Base-by-base conservation (phyloP, 2,329 filamentous ascomycete genomes). In the Alternaria dauci region DNA sequence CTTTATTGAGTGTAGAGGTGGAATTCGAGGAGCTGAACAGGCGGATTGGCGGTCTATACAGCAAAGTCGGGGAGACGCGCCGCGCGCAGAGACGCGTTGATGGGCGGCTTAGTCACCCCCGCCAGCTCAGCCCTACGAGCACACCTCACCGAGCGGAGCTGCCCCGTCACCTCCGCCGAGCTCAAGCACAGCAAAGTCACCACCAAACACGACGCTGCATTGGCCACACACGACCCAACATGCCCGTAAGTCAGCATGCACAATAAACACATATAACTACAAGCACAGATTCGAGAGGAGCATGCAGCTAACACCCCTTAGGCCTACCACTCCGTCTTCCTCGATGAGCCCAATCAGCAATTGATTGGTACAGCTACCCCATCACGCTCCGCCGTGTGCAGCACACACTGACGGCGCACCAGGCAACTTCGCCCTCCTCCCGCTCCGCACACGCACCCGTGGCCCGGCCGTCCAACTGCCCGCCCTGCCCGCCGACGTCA, bases 281-380 rank as follows among this genome's bases (percentile, higher is more conserved):
- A 9, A 20, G n/a, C 5, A 39, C 4, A 4, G 8, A 20, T 20
- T 39, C n/a, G 8, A 12, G 36, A 3, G n/a, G 1, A 11, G 3
- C 0, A 18, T 8, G 18, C 14, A 32, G 60, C 70, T 73, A 46
- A 74, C 53, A 55, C 52, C 39, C 51, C 57, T n/a, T 55, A 96
- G 93, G 94, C 94, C 82, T 98, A 97, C 87, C 96, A 98, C 86
- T 96, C 92, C 80, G 91, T 97, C 86, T 97, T 97, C 88, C 88
- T 89, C 80, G 83, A 94, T 88, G 87, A 93, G 87, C 84, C 90
- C 67, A 87, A 88, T 76, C 86, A 89, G 69, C 86, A 87, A 74
- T 76, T 88, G 71, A 88, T 89, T 78, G 87, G 86, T 87, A 84
- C 59, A 26, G 39, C 23, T 26, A 30, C 3, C 12, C 47, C 28